phyloP scores from a whole-genome alignment of 352 stramenopile genomes.

The Phytophthora crassamura region DNA sequence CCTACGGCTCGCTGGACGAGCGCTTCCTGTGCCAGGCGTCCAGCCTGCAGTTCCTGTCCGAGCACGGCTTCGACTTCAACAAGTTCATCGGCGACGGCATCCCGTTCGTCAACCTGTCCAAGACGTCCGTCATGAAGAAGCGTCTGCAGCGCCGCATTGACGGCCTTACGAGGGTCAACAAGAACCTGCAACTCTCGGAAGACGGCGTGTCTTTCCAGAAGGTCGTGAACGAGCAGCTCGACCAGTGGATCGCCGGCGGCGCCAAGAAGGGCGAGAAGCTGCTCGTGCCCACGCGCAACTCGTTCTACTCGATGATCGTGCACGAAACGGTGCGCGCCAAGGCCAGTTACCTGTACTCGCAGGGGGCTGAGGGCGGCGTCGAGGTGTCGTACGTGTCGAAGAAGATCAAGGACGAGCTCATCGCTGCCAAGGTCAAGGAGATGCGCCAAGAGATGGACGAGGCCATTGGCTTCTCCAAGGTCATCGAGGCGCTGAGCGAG shows the following conservation, averaged over 20 bases:
- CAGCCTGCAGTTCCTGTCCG: conserved; percentile 84
- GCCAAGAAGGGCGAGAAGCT: conserved; percentile 65
- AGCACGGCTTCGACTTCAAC: conserved; percentile 89
- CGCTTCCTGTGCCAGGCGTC: conserved; percentile 84
- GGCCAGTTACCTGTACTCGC: conserved; percentile 70
- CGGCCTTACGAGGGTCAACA: conserved; percentile 62
- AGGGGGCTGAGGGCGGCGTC: conserved; percentile 49
- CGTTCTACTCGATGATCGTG: conserved; percentile 78
- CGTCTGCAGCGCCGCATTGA: conserved; percentile 64
- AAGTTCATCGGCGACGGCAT: conserved; percentile 89
- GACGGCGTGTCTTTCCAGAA: conserved; percentile 55
- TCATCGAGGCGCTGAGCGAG: conserved; percentile 76
- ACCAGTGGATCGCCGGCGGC: conserved; percentile 57
- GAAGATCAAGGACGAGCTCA: conserved; percentile 71
- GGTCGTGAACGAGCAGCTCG: conserved; percentile 52
- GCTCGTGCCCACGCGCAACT: conserved; percentile 63
- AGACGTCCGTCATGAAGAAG: conserved; percentile 59
- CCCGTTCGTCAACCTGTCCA: conserved; percentile 68
- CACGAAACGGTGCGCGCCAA: conserved; percentile 67
- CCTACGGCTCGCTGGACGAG: conserved; percentile 68
- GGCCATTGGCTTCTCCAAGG: conserved; percentile 76
- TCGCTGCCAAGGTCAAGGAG: conserved; percentile 53
- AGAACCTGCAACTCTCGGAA: conserved; percentile 57
- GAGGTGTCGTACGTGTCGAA: conserved; percentile 68
- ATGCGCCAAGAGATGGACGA: conserved; percentile 73